A percentile compares a stretch with the other conserved stretches of the same genome.
These are phyloP conservation scores for Kazachstania sp. DNA, from an alignment of 1,139 yeast genomes.

Conservation along the genomic window DNA sequence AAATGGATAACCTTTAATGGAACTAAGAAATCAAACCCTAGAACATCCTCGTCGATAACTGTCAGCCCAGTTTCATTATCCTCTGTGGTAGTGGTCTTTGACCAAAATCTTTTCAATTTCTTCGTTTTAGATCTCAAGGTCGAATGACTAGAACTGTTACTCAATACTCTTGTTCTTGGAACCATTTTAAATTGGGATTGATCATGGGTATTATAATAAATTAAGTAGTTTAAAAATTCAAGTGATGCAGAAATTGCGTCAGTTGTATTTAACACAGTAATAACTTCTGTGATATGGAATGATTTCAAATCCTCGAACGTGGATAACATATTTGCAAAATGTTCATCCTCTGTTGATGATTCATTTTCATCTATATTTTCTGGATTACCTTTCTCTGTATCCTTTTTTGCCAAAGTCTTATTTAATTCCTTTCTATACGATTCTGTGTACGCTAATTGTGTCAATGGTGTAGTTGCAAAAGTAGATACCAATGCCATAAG, in stretches of 20 bases:
- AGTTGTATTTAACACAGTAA: slow-evolving; percentile 20
- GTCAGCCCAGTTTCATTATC: slow-evolving; percentile 15
- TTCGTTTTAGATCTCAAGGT: slow-evolving; percentile 12
- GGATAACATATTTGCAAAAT: slow-evolving; percentile 7
- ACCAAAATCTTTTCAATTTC: slow-evolving; percentile 17
- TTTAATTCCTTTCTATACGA: slow-evolving; percentile 49
- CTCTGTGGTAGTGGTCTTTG: slow-evolving; percentile 11
- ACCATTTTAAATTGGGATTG: neutral
- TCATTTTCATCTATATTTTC: slow-evolving; percentile 8
- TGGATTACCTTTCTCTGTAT: slow-evolving; percentile 16
- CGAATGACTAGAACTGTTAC: slow-evolving; percentile 16
- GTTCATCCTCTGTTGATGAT: neutral
- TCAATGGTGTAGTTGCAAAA: slow-evolving; percentile 64
- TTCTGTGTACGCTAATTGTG: slow-evolving; percentile 51
- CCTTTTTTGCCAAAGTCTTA: slow-evolving; percentile 21
- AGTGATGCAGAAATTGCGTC: slow-evolving; percentile 24
- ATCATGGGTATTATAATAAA: slow-evolving; percentile 14
- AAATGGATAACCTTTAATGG: slow-evolving; percentile 50
- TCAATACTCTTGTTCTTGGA: slow-evolving; percentile 1
- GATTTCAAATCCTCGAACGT: slow-evolving; percentile 27
- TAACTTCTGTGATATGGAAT: slow-evolving; percentile 16
- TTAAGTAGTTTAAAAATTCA: slow-evolving; percentile 21
- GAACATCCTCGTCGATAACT: slow-evolving; percentile 16
- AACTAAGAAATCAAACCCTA: slow-evolving; percentile 21
- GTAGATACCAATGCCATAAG: slow-evolving; percentile 74